A percentile compares a stretch with the other conserved stretches of the same genome.
Conservation (phyloP, 257 asterid species). For the Paulownia fortunei region DNA sequence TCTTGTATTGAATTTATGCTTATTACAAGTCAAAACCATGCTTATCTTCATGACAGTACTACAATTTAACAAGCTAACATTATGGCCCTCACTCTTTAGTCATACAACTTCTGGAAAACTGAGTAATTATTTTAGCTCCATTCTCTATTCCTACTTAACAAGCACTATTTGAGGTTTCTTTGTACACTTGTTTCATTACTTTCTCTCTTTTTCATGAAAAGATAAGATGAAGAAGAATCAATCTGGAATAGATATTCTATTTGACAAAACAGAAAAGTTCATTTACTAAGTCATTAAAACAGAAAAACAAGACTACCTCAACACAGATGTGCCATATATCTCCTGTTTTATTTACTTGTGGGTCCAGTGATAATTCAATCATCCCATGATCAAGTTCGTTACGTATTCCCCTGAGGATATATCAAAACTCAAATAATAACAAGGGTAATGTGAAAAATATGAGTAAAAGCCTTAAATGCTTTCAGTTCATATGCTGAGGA, state of each 20-base stretch:
- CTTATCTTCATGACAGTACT: not conserved
- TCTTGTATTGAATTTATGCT: not conserved
- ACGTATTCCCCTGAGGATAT: slow-evolving; percentile 43
- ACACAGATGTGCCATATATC: slow-evolving; percentile 93
- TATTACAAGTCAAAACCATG: not conserved
- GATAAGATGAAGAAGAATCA: slow-evolving; percentile 16
- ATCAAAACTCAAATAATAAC: slow-evolving; percentile 14
- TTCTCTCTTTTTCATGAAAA: slow-evolving; percentile 10
- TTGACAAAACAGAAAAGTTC: slow-evolving; percentile 1
- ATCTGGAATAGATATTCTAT: slow-evolving; percentile 13
- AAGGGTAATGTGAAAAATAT: not conserved
- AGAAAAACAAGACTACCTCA: slow-evolving; percentile 61
- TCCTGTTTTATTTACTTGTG: slow-evolving; percentile 85
- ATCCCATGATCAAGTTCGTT: slow-evolving; percentile 52
- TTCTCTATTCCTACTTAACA: slow-evolving; percentile 18
- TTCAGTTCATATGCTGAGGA: slow-evolving; percentile 19
- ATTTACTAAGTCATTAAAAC: not conserved
- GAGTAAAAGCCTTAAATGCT: slow-evolving; percentile 23
- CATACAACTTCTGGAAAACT: slow-evolving; percentile 23
- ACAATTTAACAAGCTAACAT: not conserved
- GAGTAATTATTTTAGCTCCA: slow-evolving; percentile 8
- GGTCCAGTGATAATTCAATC: slow-evolving; percentile 76
- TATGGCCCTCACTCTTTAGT: not conserved
- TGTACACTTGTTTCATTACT: not conserved
- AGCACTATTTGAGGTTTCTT: slow-evolving; percentile 3